phyloP scores from a whole-genome alignment of 2,329 filamentous ascomycete genomes.

The Xylariaceae sp. region DNA sequence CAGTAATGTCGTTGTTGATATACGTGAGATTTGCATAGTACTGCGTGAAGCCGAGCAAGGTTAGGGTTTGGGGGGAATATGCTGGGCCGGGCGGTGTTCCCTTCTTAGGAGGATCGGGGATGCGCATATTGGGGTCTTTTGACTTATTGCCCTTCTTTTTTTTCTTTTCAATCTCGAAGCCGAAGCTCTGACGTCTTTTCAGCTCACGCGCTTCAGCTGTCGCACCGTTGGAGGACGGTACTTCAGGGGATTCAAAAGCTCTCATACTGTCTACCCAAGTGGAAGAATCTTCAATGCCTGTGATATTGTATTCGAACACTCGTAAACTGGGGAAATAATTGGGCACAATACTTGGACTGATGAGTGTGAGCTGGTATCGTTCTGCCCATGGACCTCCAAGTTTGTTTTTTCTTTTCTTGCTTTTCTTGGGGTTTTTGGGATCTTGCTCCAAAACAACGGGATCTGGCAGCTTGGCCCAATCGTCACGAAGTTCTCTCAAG shows the following conservation, averaged over 20 bases:
- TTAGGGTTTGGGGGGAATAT: constrained; percentile 84
- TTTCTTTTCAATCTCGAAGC: constrained; percentile 43
- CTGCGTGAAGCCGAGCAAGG: constrained; percentile 81
- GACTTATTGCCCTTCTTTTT: constrained; percentile 51
- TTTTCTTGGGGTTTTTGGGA: constrained; percentile 43
- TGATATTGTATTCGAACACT: constrained; percentile 95
- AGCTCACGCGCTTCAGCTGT: constrained; percentile 22
- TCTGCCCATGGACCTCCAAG: constrained; percentile 85
- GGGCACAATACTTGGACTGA: constrained; percentile 87
- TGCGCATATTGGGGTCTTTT: constrained; percentile 64
- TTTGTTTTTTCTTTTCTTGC: constrained; percentile 64
- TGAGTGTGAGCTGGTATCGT: constrained; percentile 79
- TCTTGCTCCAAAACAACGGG: constrained; percentile 42
- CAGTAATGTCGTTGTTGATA: constrained; percentile 75
- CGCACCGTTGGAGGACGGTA: background rate
- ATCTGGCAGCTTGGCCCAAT: constrained; percentile 78
- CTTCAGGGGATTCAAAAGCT: constrained; percentile 1
- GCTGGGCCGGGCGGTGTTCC: constrained; percentile 81
- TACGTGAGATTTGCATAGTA: constrained; percentile 94
- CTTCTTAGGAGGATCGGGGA: constrained; percentile 76
- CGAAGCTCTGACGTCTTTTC: constrained; percentile 36
- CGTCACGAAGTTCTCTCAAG: constrained; percentile 74
- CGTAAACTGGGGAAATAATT: constrained; percentile 90
- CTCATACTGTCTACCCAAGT: constrained; percentile 49
- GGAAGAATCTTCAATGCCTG: constrained; percentile 66